Evolutionary conservation across 345 rosid genomes (phyloP), one percentile per base, ranked within the genome.

Genomic region (Populus simonii): DNA sequence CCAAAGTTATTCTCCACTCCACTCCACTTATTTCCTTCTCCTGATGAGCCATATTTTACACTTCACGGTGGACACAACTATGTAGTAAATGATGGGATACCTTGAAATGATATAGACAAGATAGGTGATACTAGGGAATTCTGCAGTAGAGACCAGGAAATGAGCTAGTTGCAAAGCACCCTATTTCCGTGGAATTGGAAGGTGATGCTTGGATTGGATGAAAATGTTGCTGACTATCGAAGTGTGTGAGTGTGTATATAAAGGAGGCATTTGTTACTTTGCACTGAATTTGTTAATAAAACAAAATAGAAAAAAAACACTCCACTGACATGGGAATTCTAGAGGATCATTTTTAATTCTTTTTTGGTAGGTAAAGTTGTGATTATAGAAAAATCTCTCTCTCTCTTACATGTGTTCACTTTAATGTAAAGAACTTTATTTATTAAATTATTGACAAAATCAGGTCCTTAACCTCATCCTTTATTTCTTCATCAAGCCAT

Each of bases 1-100:
- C 72, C 69, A 88, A 79, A 70, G 74, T 82, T 80, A 88, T 83
- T 59, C 82, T 85, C 91, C 90, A 88, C 31, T 90, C 89, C 39
- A 84, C 31, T 31, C 74, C 88, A 65, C 33, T 62, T 35, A 62
- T 9, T 18, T 33, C 62, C 33, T 79, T 72, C 83, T 83, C 81
- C 38, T 75, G 74, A 4, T 41, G 36, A 79, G 78, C 81, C 90
- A 80, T 74, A 79, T 76, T 41, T 27, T 70, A 18, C 11, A 13
- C 22, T 57, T n/a, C 4, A 57, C 27, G 3, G 31, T 27, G n/a
- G 22, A 12, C 67, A 33, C 59, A 55, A 31, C 67, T 20, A 57
- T 55, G 16, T 25, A 25, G n/a, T 13, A 27, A 67, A 7, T 72
- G 23, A 27, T 66, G 72, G 43, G 36, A 16, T 63, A 23, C 23